Evolutionary conservation across 257 asterid genomes (phyloP), one percentile per base, ranked within the genome.

Genomic region (Craterostigma plantagineum): DNA sequence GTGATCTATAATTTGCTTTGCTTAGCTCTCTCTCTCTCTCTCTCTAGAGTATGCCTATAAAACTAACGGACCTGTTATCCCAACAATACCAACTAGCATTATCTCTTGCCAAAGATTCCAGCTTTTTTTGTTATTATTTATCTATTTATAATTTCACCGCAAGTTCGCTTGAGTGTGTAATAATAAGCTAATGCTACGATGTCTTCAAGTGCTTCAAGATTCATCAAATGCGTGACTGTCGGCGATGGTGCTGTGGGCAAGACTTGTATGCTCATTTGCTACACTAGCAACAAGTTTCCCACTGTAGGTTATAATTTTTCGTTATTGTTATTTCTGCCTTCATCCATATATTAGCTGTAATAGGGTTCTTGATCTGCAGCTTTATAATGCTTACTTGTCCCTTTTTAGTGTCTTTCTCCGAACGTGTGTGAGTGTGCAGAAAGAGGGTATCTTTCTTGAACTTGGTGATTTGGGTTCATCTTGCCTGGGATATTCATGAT

Each of bases 201-300:
- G 96, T 69, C 92, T 66, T 40, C 90, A 27, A 76, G 66, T 63
- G 96, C 75, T 61, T 81, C 94, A 48, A 78, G 81, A 64, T 86
- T 86, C 75, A 86, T 86, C 72, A 86, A 86, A 66, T 86, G 97
- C 66, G 97, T 86, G 52, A 86, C 93, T 23, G 94, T 86, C 53
- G 97, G 97, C 50, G 97, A 86, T 77, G 97, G 97, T 9, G 97
- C 97, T 58, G 97, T 86, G 43, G 97, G 97, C 59, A 86, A 86
- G 68, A 86, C 97, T 44, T 86, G 97, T 78, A 86, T 86, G 94
- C 94, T 86, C 17, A 86, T 86, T 51, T 86, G 94, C 79, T 86
- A 81, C 51, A 86, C 97, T 69, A 81, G 94, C 49, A 86, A 86
- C 76, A 81, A 81, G 59, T 86, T 86, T 59, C 97, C 97, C 49